Evolutionary conservation across 1,139 yeast genomes (phyloP).

Genomic region (Blastobotrys proliferans): DNA sequence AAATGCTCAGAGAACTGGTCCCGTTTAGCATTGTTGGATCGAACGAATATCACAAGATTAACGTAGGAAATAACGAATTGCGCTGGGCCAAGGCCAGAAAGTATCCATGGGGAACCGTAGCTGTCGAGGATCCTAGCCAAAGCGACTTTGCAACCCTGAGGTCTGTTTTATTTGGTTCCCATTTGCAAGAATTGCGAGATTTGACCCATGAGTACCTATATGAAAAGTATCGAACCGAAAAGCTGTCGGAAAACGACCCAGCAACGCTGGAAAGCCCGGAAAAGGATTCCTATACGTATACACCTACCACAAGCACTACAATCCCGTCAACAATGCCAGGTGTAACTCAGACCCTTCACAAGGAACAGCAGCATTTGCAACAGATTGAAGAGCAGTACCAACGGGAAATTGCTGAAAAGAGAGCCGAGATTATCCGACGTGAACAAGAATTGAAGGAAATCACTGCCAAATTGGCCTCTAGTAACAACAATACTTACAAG

Average conservation of each 20-base stretch:
- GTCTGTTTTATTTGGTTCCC: slow-evolving; percentile 84
- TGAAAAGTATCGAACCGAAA: slow-evolving; percentile 89
- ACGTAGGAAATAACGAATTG: slow-evolving; percentile 15
- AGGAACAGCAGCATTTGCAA: slow-evolving; percentile 30
- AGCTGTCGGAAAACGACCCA: slow-evolving; percentile 42
- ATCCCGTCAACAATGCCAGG: slow-evolving; percentile 13
- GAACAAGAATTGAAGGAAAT: slow-evolving; percentile 12
- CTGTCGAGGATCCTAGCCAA: slow-evolving; percentile 72
- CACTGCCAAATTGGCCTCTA: slow-evolving; percentile 7
- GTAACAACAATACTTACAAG: no score
- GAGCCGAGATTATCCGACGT: slow-evolving; percentile 47
- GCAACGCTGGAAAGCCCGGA: neutral
- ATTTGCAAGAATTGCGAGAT: slow-evolving; percentile 88
- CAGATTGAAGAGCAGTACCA: slow-evolving; percentile 62
- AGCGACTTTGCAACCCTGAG: slow-evolving; percentile 83
- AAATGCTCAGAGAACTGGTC: slow-evolving; percentile 63
- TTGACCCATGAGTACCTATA: slow-evolving; percentile 87
- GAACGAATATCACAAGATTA: slow-evolving; percentile 25
- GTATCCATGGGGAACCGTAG: slow-evolving; percentile 83
- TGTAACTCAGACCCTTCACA: slow-evolving; percentile 11
- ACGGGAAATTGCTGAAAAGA: slow-evolving; percentile 71
- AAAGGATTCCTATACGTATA: no score
- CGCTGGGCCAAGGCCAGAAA: slow-evolving; percentile 64
- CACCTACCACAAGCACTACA: neutral
- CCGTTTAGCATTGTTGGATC: slow-evolving; percentile 88